Percentiles rank a stretch among this genome's conserved stretches.
phyloP scores from a whole-genome alignment of 495 filamentous ascomycete genomes.

The Penicillium ucsense region DNA sequence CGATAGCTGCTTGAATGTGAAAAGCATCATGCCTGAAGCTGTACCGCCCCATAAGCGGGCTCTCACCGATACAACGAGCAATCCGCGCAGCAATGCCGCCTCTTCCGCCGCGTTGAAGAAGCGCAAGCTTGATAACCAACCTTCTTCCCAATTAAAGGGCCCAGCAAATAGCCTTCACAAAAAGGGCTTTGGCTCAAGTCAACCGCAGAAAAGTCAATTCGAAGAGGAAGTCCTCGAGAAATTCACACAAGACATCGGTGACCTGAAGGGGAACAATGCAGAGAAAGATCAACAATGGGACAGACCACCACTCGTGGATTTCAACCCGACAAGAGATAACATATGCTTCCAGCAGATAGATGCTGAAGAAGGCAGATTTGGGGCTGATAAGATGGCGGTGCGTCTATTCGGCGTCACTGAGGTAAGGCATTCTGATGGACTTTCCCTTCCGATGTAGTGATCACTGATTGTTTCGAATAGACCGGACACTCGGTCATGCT shows the following conservation, averaged over 20 bases:
- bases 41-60: slow-evolving; percentile 48
- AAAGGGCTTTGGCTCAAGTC: slow-evolving; percentile 61
- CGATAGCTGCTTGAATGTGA: slow-evolving; percentile 8
- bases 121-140: slow-evolving; percentile 56
- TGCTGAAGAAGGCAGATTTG: slow-evolving; percentile 73
- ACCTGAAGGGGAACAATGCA: slow-evolving; percentile 70
- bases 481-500: slow-evolving; percentile 86
- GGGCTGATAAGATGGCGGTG: slow-evolving; percentile 62
- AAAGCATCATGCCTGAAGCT: slow-evolving; percentile 41
- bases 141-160: slow-evolving; percentile 45
- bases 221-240: slow-evolving; percentile 91
- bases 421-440: slow-evolving; percentile 27
- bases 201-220: slow-evolving; percentile 78
- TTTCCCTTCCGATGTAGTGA: neutral
- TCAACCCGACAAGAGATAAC: slow-evolving; percentile 58
- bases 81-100: slow-evolving; percentile 32
- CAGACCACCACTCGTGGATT: slow-evolving; percentile 63
- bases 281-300: slow-evolving; percentile 95
- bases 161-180: slow-evolving; percentile 45
- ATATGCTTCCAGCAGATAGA: slow-evolving; percentile 95
- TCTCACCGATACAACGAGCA: slow-evolving; percentile 48
- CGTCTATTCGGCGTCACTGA: slow-evolving; percentile 98
- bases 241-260: slow-evolving; percentile 82
- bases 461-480: slow-evolving; percentile 23
- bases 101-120: slow-evolving; percentile 59